Percentiles rank a stretch among this genome's conserved stretches.
Conservation (phyloP, 257 asterid genomes). For the Ajuga chamaepitys region DNA sequence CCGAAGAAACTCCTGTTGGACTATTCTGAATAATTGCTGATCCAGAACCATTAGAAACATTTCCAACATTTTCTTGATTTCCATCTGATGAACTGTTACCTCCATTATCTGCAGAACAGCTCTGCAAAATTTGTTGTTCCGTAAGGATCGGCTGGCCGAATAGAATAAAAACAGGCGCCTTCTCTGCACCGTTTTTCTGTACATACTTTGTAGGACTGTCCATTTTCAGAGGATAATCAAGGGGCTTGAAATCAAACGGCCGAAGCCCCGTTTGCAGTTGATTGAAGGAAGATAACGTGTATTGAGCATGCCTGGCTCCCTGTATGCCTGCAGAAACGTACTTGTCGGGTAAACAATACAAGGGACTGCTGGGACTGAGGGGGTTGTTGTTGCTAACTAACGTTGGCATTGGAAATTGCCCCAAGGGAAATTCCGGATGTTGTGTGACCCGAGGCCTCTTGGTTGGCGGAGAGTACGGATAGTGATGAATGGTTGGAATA, state of each 20-base stretch:
- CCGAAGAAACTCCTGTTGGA: conserved; percentile 34
- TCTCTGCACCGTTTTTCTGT: conserved; percentile 13
- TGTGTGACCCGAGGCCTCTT: conserved; percentile 60
- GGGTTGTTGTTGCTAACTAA: conserved; percentile 42
- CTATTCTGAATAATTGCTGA: conserved; percentile 41
- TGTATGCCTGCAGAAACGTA: conserved; percentile 66
- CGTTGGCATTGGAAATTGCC: conserved; percentile 32
- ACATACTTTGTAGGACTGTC: background rate
- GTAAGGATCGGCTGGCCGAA: conserved; percentile 69
- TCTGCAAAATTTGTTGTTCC: conserved; percentile 53
- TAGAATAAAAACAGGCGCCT: conserved; percentile 32
- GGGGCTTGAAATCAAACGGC: conserved; percentile 36
- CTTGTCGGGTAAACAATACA: conserved; percentile 51
- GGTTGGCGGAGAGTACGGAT: conserved; percentile 44
- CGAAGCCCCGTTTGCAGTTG: conserved; percentile 31
- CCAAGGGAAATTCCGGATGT: conserved; percentile 37
- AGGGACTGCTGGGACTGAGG: conserved; percentile 72
- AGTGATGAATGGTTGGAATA: conserved; percentile 44
- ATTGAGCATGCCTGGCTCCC: conserved; percentile 97
- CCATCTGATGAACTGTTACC: conserved; percentile 26
- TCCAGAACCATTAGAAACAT: conserved; percentile 46
- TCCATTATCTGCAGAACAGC: conserved; percentile 20
- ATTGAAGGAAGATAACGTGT: conserved; percentile 37
- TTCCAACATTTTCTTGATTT: conserved; percentile 30
- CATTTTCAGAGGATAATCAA: conserved; percentile 14